Evolutionary conservation across 371 early-diverging fungal species (phyloP).

Genomic region (Quaeritorhiza haematococci): DNA sequence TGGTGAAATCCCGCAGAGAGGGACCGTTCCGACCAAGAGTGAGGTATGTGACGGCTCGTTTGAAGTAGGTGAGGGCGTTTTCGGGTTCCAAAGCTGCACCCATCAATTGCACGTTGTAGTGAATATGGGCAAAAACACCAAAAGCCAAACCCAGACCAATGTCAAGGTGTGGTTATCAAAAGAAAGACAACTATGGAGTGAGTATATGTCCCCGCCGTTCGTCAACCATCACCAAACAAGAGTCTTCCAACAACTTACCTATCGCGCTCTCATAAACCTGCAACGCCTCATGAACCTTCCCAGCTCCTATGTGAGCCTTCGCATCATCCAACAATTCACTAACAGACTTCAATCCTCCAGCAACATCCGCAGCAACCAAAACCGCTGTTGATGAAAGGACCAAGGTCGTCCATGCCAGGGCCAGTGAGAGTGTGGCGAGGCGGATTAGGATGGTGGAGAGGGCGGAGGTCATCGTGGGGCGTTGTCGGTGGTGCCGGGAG

Average conservation of each 20-base stretch:
- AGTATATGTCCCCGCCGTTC: not conserved
- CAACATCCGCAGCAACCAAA: constrained; percentile 2
- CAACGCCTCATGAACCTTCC: constrained; percentile 61
- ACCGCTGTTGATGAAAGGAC: not conserved
- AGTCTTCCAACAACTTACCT: constrained; percentile 44
- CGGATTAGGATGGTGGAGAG: not conserved
- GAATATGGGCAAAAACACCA: not conserved
- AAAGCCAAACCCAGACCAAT: not conserved
- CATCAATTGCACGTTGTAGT: not conserved
- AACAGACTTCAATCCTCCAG: constrained; percentile 30
- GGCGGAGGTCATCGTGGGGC: not conserved
- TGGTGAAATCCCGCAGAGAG: constrained; percentile 75
- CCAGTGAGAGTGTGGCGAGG: not conserved
- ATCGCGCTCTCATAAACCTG: constrained; percentile 66
- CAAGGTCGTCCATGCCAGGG: not conserved
- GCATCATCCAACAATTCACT: constrained; percentile 62
- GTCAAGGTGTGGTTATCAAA: not conserved
- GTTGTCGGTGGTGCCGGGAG: not conserved
- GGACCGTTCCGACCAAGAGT: constrained; percentile 62
- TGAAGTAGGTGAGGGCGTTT: constrained; percentile 60
- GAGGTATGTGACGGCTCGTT: constrained; percentile 80
- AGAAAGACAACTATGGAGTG: not conserved
- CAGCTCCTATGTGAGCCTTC: constrained; percentile 49
- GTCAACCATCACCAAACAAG: not conserved
- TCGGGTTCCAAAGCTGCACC: not conserved